Evolutionary conservation across 495 filamentous ascomycete genomes (phyloP).

Genomic region (Bacidia rubella): DNA sequence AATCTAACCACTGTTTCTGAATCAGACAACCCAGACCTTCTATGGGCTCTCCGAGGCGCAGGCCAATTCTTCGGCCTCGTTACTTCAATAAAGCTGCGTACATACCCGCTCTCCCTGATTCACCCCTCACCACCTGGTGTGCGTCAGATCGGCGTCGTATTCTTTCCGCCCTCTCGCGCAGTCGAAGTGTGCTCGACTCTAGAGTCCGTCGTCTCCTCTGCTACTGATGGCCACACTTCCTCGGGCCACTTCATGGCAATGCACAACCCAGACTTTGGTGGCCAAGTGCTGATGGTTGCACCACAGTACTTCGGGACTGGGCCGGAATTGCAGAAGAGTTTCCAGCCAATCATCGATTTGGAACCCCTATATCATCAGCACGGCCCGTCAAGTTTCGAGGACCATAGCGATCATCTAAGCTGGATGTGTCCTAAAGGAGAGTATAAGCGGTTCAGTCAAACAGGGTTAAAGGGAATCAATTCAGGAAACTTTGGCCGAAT

Average conservation of each 20-base stretch:
- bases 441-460: conserved; percentile 15
- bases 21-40: conserved; percentile 25
- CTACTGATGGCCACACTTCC: conserved; percentile 6
- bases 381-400: conserved; percentile 5
- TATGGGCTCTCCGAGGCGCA: conserved; percentile 37
- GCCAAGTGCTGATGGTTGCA: conserved; percentile 8
- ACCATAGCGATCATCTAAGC: conserved; percentile 14
- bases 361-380: conserved; percentile 7
- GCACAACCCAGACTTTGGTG: conserved; percentile 13
- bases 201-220: conserved; percentile 10
- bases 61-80: conserved; percentile 45
- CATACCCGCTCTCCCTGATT: conserved; percentile 14
- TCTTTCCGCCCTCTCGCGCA: conserved; percentile 17
- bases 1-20: conserved; percentile 13
- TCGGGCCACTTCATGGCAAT: conserved; percentile 20
- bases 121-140: conserved; percentile 9
- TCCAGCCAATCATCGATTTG: conserved; percentile 11
- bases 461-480: conserved; percentile 12
- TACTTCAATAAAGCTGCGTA: conserved; percentile 14
- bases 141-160: conserved; percentile 18
- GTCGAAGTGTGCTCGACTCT: conserved; percentile 16
- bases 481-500: conserved; percentile 9
- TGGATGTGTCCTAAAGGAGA: conserved; percentile 14
- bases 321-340: conserved; percentile 11
- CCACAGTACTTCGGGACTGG: conserved; percentile 13